phyloP scores from a whole-genome alignment of 371 early-diverging fungal genomes.

The Mucor circinelloides region DNA sequence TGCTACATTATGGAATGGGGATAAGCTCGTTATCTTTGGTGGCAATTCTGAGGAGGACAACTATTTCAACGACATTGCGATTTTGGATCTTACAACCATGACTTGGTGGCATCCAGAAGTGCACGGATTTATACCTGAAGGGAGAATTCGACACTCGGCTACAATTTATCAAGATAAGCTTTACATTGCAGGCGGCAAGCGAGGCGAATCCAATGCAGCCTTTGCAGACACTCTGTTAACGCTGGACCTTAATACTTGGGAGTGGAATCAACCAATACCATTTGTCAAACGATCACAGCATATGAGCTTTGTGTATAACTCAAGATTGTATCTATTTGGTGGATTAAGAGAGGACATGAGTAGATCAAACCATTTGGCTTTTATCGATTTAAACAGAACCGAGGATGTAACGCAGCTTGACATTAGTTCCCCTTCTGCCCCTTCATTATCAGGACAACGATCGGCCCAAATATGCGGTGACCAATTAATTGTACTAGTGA shows the following conservation, averaged over 20 bases:
- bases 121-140: conserved; percentile 51
- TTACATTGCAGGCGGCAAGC: conserved; percentile 65
- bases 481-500: conserved; percentile 63
- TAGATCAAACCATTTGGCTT: conserved; percentile 58
- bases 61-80: conserved; percentile 63
- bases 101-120: conserved; percentile 69
- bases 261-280: conserved; percentile 62
- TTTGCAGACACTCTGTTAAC: conserved; percentile 59
- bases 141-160: conserved; percentile 70
- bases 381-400: conserved; percentile 46
- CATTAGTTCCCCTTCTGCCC: conserved; percentile 56
- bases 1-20: conserved; percentile 60
- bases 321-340: conserved; percentile 67
- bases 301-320: conserved; percentile 57
- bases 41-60: conserved; percentile 65
- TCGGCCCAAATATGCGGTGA: conserved; percentile 70
- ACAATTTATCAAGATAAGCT: conserved; percentile 65
- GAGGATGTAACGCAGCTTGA: conserved; percentile 52
- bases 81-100: conserved; percentile 60
- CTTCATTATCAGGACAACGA: conserved; percentile 65
- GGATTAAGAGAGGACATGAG: conserved; percentile 70
- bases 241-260: conserved; percentile 64
- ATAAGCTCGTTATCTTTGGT: conserved; percentile 74
- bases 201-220: not conserved
- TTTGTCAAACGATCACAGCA: conserved; percentile 67